Percentiles rank a stretch among this genome's conserved stretches.
These are phyloP conservation scores for Solanum etuberosum DNA, from an alignment of 257 asterid species.

Conservation along the genomic window DNA sequence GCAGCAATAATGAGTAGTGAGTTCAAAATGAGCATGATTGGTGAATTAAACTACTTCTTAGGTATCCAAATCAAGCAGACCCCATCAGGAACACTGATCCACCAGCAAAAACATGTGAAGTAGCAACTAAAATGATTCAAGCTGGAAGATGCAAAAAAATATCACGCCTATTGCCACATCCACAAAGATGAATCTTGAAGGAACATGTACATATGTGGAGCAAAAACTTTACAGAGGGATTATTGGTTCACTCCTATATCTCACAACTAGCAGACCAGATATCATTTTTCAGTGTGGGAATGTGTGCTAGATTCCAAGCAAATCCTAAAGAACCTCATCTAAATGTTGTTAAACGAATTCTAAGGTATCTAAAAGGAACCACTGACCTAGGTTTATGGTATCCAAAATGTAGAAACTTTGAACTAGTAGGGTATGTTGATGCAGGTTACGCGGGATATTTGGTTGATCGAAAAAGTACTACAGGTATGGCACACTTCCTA, in stretches of 20 bases:
- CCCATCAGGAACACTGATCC: background rate
- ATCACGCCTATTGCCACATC: background rate
- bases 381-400: background rate
- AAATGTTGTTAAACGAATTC: too few species aligned
- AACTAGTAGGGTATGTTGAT: background rate
- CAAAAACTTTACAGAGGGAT: background rate
- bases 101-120: background rate
- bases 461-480: background rate
- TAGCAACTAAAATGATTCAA: too few species aligned
- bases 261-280: background rate
- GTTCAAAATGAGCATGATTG: background rate
- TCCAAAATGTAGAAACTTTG: background rate
- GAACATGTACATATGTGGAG: background rate
- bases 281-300: background rate
- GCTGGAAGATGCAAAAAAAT: background rate
- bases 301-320: background rate
- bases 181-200: too few species aligned
- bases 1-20: background rate
- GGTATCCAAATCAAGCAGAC: background rate
- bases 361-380: background rate
- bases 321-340: background rate
- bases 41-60: background rate
- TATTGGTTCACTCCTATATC: background rate
- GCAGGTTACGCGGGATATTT: accelerated
- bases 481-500: background rate